Evolutionary conservation across 2,329 filamentous ascomycete species (phyloP).

Genomic region (Penicillium sumatraense): DNA sequence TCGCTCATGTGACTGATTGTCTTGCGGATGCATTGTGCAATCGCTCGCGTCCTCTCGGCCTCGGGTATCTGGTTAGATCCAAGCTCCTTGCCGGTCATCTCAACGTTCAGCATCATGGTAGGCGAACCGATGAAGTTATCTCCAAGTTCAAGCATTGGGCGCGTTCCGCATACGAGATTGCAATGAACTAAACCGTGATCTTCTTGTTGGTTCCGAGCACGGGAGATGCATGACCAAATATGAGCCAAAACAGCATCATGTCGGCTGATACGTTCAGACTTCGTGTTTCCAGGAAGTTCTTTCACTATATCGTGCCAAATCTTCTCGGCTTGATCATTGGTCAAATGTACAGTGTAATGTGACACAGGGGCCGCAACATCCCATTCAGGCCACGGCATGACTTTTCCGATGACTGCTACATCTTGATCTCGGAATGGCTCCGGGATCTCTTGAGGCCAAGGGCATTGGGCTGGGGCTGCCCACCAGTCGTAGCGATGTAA

Average conservation of each 20-base stretch:
- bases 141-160: conserved; percentile 9
- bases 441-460: conserved; percentile 14
- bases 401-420: conserved; percentile 36
- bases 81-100: conserved; percentile 16
- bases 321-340: conserved; percentile 35
- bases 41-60: background rate
- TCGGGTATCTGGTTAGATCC: conserved; percentile 5
- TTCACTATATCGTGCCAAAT: conserved; percentile 35
- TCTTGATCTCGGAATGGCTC: conserved; percentile 23
- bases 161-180: conserved; percentile 14
- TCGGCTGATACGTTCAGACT: conserved; percentile 38
- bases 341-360: conserved; percentile 45
- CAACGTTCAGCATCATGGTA: conserved; percentile 16
- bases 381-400: conserved; percentile 50
- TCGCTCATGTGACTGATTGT: conserved; percentile 14
- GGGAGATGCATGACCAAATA: conserved; percentile 51
- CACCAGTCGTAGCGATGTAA: conserved; percentile 57
- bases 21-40: conserved; percentile 15
- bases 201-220: conserved; percentile 37
- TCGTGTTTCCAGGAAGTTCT: conserved; percentile 7
- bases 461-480: conserved; percentile 25
- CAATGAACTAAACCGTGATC: conserved; percentile 15
- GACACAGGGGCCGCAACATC: conserved; percentile 39
- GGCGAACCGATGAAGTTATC: conserved; percentile 16
- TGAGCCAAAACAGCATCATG: conserved; percentile 55